Base-by-base conservation (phyloP, 2,329 filamentous ascomycete species). In the Botrytis tulipae region DNA sequence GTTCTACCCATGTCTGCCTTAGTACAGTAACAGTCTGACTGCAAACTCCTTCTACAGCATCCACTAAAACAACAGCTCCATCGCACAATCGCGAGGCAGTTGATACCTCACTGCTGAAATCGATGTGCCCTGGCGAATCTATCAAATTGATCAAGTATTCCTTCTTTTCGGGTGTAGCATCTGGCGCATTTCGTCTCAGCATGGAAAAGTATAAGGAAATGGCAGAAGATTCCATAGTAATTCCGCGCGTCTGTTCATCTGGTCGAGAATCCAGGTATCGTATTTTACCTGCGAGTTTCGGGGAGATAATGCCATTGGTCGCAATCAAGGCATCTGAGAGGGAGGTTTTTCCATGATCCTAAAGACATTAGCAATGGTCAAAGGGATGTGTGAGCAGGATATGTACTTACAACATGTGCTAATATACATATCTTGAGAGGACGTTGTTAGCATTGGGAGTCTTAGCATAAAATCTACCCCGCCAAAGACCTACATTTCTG, bases 171-270 rank as follows among this genome's bases (percentile, higher is more conserved):
- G 93, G 91, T 22, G 86, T 81, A 9, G 89, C 89, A 25, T 94
- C 91, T 2, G 92, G 91, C 2, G 88, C 86, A 54, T 89, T 85
- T 77, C 93, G 89, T 77, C 95, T 89, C 71, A 97, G 85, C 88
- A 98, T 93, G 51, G 95, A 97, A 82, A 99, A 99, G 83, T 93
- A 97, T 48, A 99, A 86, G 0, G 96, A 98, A 76, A 99, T 99
- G 75, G 96, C 96, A 9, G 95, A 98, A 0, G 96, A 98, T 83
- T 99, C 96, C 96, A 99, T 99, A n/a, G 96, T 99, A 81, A 99
- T 99, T 73, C 96, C 96, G 77, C 96, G 92, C 25, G 93, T 88
- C 84, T 99, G 96, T 83, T 99, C 96, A 83, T 99, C 96, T 1
- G 95, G 95, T 61, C 96, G 88, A 35, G 96, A 98, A 84, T 99